phyloP scores from a whole-genome alignment of 257 asterid genomes.

The Apocynum venetum region DNA sequence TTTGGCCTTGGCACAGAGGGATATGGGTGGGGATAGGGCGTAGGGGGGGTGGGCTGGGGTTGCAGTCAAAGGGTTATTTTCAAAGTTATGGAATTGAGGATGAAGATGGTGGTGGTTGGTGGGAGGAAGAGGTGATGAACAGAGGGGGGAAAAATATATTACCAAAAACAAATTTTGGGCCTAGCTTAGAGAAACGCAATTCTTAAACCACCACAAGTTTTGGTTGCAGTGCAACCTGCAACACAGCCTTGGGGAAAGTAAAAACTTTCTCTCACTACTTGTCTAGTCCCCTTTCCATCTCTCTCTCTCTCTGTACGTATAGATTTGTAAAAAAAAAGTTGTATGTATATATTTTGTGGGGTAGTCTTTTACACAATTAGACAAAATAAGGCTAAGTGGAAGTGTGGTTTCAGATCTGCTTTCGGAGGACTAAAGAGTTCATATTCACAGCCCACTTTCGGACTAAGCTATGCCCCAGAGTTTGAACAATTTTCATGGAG shows the following conservation, averaged over 20 bases:
- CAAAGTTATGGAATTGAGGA: constrained; percentile 22
- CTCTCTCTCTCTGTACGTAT: constrained; percentile 1
- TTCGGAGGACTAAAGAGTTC: not conserved
- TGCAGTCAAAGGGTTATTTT: constrained; percentile 13
- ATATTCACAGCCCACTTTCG: not conserved
- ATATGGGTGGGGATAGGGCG: not conserved
- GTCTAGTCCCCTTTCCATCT: not conserved
- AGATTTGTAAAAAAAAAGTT: not conserved
- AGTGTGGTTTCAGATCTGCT: constrained; percentile 26
- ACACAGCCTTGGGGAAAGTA: constrained; percentile 27
- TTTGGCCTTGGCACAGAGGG: not conserved
- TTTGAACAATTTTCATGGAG: not conserved
- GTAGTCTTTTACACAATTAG: constrained; percentile 18
- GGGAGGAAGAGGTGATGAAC: constrained; percentile 18
- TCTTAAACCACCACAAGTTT: constrained; percentile 20
- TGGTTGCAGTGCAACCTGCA: constrained; percentile 27
- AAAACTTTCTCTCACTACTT: constrained; percentile 10
- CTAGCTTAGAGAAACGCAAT: constrained; percentile 10
- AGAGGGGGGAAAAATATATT: not conserved
- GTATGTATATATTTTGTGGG: constrained; percentile 16
- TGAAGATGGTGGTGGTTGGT: constrained; percentile 20
- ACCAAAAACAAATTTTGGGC: constrained; percentile 4
- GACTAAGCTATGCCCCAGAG: constrained; percentile 4
- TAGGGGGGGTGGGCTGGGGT: not conserved
- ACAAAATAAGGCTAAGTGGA: constrained; percentile 23